A percentile compares a stretch with the other conserved stretches of the same genome.
Conservation (phyloP, 2,329 filamentous ascomycete species). For the Arthrinium puccinioides region DNA sequence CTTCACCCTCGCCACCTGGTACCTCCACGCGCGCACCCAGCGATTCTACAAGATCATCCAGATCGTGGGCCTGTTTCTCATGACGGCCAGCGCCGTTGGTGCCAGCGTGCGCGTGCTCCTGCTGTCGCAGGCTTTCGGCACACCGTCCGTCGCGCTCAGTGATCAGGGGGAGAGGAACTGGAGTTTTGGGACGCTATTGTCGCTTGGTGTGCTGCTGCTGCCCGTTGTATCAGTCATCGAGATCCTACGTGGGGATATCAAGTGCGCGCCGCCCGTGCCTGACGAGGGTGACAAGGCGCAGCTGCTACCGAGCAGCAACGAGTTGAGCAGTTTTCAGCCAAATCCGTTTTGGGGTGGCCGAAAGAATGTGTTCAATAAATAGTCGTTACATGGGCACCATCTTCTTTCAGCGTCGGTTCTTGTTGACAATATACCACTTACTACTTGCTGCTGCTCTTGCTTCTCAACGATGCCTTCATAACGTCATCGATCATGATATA, state of each 20-base stretch:
- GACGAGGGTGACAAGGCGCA: no score
- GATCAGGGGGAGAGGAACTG: constrained; percentile 49
- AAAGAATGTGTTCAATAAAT: no score
- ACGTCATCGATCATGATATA: no score
- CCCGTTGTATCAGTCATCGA: constrained; percentile 54
- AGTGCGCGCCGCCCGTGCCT: constrained; percentile 19
- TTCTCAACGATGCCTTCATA: no score
- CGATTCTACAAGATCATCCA: constrained; percentile 49
- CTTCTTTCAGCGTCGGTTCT: no score
- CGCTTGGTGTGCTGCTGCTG: constrained; percentile 50
- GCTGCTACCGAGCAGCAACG: no score
- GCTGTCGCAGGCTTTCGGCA: constrained; percentile 54
- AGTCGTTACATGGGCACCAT: no score
- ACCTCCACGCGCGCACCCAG: constrained; percentile 49
- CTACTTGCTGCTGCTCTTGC: no score
- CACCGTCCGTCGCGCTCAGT: constrained; percentile 38
- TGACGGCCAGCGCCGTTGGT: constrained; percentile 49
- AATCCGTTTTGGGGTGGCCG: no score
- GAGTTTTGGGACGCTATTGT: constrained; percentile 58
- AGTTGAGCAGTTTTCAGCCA: no score
- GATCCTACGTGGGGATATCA: constrained; percentile 42
- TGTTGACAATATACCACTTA: no score
- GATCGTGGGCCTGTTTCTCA: constrained; percentile 45
- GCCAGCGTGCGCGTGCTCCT: constrained; percentile 50
- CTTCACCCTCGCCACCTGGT: constrained; percentile 56